Conservation (phyloP, 176 grass and related monocot genomes). For the Panicum miliaceum region DNA sequence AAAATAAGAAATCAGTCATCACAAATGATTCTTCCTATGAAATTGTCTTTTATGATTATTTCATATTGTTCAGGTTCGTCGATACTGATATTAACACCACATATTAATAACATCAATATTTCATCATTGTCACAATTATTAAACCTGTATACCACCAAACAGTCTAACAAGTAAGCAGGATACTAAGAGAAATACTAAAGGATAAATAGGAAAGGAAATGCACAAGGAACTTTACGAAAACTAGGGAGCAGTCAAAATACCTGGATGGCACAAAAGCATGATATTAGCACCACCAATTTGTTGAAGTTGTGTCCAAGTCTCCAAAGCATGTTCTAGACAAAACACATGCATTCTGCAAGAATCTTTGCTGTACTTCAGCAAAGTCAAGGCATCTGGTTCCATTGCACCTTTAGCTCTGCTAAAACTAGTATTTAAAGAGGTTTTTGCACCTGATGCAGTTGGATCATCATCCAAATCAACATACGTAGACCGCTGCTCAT, state of each 20-base stretch:
- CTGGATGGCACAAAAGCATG: conserved; percentile 96
- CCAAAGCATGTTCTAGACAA: conserved; percentile 98
- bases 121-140: conserved; percentile 11
- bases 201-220: conserved; percentile 27
- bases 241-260: conserved; percentile 52
- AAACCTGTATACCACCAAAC: conserved; percentile 8
- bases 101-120: neutral
- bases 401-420: conserved; percentile 44
- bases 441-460: conserved; percentile 37
- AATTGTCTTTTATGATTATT: conserved; percentile 18
- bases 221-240: conserved; percentile 5
- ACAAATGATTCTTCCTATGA: conserved; percentile 6
- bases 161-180: conserved; percentile 26
- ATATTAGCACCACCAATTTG: conserved; percentile 84
- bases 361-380: conserved; percentile 72
- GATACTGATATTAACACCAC: conserved; percentile 23
- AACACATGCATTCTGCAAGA: conserved; percentile 96
- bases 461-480: conserved; percentile 42
- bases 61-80: neutral
- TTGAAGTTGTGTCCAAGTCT: conserved; percentile 83
- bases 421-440: conserved; percentile 37
- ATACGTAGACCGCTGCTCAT: conserved; percentile 37
- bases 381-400: conserved; percentile 51
- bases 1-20: conserved; percentile 8
- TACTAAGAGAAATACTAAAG: conserved; percentile 25